Evolutionary conservation across 2,329 filamentous ascomycete genomes (phyloP).

Genomic region (Diaporthe amygdali): DNA sequence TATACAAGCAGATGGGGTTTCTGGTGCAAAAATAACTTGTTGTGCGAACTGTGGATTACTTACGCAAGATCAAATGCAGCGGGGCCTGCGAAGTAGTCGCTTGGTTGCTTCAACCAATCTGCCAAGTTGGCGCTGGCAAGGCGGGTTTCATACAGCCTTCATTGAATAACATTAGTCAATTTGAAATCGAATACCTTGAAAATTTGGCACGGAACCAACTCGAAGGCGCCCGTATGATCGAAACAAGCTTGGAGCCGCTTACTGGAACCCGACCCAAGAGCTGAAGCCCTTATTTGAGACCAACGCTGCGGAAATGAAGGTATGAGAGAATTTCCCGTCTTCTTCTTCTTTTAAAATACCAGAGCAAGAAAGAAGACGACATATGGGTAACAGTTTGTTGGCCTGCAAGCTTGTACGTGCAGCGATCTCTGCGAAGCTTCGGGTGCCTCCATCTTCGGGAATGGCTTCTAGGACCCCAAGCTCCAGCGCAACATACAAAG

Average conservation of each 20-base stretch:
- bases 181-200: neutral
- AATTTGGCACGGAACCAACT: neutral
- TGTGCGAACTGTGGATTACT: neutral
- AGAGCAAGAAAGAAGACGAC: neutral
- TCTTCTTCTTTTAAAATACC: neutral
- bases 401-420: neutral
- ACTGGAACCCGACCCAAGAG: slow-evolving; percentile 2
- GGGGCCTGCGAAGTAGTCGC: neutral
- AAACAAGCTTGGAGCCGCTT: neutral
- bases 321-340: neutral
- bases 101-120: neutral
- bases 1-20: neutral
- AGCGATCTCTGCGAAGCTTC: neutral
- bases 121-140: neutral
- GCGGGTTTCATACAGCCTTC: neutral
- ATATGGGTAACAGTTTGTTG: neutral
- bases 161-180: neutral
- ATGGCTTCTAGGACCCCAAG: neutral
- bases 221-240: too few species aligned
- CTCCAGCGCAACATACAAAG: neutral
- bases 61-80: neutral
- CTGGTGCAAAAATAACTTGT: too few species aligned
- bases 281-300: neutral
- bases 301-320: neutral
- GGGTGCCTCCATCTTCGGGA: neutral